A percentile compares a stretch with the other conserved stretches of the same genome.
phyloP scores from a whole-genome alignment of 805 yeast genomes.

The Candida quercuum region DNA sequence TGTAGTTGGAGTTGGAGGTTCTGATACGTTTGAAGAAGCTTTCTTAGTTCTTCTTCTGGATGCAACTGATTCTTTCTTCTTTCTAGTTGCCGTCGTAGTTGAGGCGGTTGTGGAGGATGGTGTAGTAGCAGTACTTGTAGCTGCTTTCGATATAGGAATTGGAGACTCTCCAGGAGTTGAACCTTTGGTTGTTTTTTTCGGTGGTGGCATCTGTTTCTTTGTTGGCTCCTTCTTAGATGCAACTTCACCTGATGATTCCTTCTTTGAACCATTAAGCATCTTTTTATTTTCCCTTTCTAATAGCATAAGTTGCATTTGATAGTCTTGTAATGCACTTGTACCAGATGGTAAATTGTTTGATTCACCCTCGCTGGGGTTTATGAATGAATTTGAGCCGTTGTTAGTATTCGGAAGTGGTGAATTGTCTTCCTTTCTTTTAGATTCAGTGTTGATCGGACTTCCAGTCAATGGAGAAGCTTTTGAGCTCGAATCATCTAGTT shows the following conservation, averaged over 20 bases:
- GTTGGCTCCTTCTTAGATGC: conserved; percentile 5
- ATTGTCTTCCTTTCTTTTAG: neutral
- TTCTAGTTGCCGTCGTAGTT: conserved; percentile 13
- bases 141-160: conserved; percentile 19
- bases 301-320: conserved; percentile 72
- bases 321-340: conserved; percentile 61
- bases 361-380: neutral
- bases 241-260: conserved; percentile 13
- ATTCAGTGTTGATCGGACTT: conserved; percentile 5
- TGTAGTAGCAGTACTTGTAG: conserved; percentile 9
- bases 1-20: conserved; percentile 38
- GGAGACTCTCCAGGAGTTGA: conserved; percentile 24
- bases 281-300: conserved; percentile 74
- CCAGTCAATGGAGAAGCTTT: conserved; percentile 10
- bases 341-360: conserved; percentile 10
- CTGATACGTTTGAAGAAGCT: conserved; percentile 23
- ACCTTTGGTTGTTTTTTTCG: conserved; percentile 17
- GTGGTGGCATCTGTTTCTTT: conserved; percentile 21
- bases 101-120: conserved; percentile 12
- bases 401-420: neutral
- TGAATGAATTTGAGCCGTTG: neutral
- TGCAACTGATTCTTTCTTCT: conserved; percentile 20
- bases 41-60: conserved; percentile 15
- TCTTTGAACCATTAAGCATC: conserved; percentile 50
- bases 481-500: conserved; percentile 11